Conservation (phyloP, 2,329 filamentous ascomycete species). For the Cladophialophora immunda region DNA sequence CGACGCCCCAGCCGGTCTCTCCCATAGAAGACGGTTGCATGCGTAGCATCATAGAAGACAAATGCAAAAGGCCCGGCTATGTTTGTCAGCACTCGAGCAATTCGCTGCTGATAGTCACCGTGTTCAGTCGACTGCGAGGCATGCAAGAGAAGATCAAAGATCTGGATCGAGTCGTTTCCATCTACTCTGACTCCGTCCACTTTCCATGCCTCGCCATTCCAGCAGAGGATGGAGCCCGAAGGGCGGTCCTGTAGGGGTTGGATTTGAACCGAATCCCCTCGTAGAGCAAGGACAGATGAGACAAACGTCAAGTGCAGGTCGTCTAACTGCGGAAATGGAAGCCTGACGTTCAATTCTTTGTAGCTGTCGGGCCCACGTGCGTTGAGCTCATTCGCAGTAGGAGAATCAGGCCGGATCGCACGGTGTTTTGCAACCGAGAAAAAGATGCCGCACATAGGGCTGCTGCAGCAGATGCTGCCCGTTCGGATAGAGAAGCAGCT, state of each 20-base stretch:
- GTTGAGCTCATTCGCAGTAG: slow-evolving; percentile 47
- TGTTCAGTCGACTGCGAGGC: slow-evolving; percentile 45
- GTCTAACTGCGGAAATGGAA: slow-evolving; percentile 21
- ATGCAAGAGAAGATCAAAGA: slow-evolving; percentile 69
- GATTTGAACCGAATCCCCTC: slow-evolving; percentile 73
- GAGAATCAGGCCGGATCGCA: slow-evolving; percentile 60
- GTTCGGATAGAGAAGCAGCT: neutral
- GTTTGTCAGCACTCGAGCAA: slow-evolving; percentile 65
- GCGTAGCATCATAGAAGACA: slow-evolving; percentile 75
- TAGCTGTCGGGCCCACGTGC: slow-evolving; percentile 57
- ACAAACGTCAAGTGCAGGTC: slow-evolving; percentile 67
- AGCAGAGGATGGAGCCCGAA: slow-evolving; percentile 78
- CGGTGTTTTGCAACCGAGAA: slow-evolving; percentile 52
- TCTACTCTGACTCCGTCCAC: slow-evolving; percentile 65
- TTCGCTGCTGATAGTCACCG: slow-evolving; percentile 39
- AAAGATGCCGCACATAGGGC: slow-evolving; percentile 67
- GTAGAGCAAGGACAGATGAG: slow-evolving; percentile 90
- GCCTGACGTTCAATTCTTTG: slow-evolving; percentile 43
- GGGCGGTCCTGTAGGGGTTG: slow-evolving; percentile 74
- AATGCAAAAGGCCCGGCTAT: slow-evolving; percentile 90
- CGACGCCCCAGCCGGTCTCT: slow-evolving; percentile 87
- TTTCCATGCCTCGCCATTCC: slow-evolving; percentile 97
- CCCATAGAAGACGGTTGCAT: slow-evolving; percentile 76
- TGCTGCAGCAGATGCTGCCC: neutral
- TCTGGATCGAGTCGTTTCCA: slow-evolving; percentile 79